Evolutionary conservation across 2,329 filamentous ascomycete genomes (phyloP).

Genomic region (Fonsecaea erecta): DNA sequence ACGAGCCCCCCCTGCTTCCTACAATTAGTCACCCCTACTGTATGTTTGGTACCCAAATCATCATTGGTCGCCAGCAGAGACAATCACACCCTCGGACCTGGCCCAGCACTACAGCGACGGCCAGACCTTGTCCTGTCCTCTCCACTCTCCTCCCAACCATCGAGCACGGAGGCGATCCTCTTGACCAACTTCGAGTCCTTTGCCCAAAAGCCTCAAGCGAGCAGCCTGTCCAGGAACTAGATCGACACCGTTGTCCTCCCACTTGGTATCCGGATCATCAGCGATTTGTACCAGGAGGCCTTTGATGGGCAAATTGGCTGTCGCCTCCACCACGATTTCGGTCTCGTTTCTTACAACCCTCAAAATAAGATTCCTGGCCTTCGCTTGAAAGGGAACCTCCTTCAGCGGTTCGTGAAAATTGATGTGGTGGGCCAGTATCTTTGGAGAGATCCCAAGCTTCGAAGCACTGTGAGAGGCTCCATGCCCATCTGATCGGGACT

Average conservation of each 20-base stretch:
- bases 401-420: conserved; percentile 11
- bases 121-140: not conserved
- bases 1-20: too few species aligned
- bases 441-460: not conserved
- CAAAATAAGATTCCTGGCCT: not conserved
- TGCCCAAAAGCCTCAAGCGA: not conserved
- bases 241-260: conserved; percentile 11
- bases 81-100: not conserved
- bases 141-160: conserved; percentile 10
- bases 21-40: too few species aligned
- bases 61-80: too few species aligned
- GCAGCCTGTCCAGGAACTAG: conserved; percentile 6
- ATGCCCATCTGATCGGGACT: not conserved
- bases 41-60: too few species aligned
- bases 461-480: not conserved
- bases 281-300: conserved; percentile 8
- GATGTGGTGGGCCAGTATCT: conserved; percentile 1
- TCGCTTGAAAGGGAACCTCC: conserved; percentile 3
- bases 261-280: conserved; percentile 1
- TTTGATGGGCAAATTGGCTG: conserved; percentile 10
- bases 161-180: conserved; percentile 4
- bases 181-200: not conserved
- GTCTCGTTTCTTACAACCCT: not conserved
- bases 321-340: not conserved
- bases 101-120: not conserved